These are phyloP conservation scores for Backusella morwellensis DNA, from an alignment of 192 early-diverging fungal species.

Conservation along the genomic window DNA sequence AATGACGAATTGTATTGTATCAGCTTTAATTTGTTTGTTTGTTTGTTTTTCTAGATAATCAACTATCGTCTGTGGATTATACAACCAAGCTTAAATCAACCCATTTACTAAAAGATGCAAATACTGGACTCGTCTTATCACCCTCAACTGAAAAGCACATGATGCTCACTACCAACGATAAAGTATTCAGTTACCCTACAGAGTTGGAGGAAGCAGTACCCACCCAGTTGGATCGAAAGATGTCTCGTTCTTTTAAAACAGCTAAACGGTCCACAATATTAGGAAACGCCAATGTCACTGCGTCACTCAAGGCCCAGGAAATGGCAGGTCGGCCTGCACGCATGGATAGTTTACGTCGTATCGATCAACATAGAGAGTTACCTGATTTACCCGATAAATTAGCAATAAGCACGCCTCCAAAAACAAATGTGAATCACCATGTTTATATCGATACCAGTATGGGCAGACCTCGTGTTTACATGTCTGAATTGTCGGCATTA, in stretches of 20 bases:
- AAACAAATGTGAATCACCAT: background rate
- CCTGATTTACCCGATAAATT: background rate
- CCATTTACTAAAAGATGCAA: background rate
- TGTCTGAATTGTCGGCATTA: slow-evolving; percentile 70
- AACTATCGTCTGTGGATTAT: slow-evolving; percentile 21
- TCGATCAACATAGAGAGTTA: slow-evolving; percentile 15
- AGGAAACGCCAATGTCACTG: slow-evolving; percentile 13
- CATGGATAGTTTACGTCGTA: slow-evolving; percentile 19
- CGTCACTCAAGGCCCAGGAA: slow-evolving; percentile 1
- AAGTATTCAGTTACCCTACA: slow-evolving; percentile 7
- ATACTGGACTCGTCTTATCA: background rate
- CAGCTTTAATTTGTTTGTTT: background rate
- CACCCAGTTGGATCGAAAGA: slow-evolving; percentile 17
- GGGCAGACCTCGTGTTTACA: slow-evolving; percentile 29
- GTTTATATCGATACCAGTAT: background rate
- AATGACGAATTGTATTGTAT: no score
- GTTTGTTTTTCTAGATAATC: slow-evolving; percentile 7
- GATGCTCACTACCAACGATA: background rate
- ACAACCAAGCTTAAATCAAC: slow-evolving; percentile 18
- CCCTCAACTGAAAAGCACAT: slow-evolving; percentile 19
- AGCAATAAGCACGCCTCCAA: background rate
- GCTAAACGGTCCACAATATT: slow-evolving; percentile 30
- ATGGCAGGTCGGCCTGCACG: slow-evolving; percentile 12
- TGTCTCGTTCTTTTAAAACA: slow-evolving; percentile 30
- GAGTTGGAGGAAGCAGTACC: background rate